Base-by-base conservation (phyloP, 2,329 filamentous ascomycete species). In the Pestalotiopsis sp. region DNA sequence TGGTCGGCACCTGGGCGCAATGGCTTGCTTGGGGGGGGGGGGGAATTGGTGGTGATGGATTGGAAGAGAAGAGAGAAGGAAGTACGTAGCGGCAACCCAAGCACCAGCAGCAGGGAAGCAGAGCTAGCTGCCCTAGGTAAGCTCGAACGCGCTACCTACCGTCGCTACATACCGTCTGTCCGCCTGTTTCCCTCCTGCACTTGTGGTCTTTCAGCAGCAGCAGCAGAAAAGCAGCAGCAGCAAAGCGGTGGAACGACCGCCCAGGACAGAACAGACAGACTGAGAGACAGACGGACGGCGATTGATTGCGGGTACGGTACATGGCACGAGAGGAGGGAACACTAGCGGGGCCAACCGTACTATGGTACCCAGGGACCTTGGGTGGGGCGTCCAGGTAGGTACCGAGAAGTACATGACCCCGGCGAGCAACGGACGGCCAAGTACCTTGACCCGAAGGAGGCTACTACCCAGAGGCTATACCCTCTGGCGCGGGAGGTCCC, bases 401-500 rank as follows among this genome's bases (percentile, higher is more conserved):
- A 64, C 66, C 66, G 66, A 63, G 66, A 59, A 63, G 67, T 62
- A 40, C 59, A 36, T 36, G 31, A 36, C 31, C 31, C 31, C 31
- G 31, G 31, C 31, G 31, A 36, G 31, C n/a, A 17, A 49, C 45
- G 45, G 45, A 52, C 7, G 45, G 17, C 17, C 45, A 52, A 52
- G 45, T 52, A 52, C 11, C 45, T 20, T 20, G 45, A n/a, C 17
- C 45, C 45, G 7, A 52, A 20, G n/a, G 17, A 52, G 63, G 64
- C 45, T n/a, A 52, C 45, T n/a, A 52, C 17, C 66, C 64, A 40
- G 68, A 65, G 63, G 52, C 66, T 68, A 70, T 70, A 68, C 61
- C 31, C 59, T 62, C 27, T 62, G 59, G 66, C 65, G 66, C 70
- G 70, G 70, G 70, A 71, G 69, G 61, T 68, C 70, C 70, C 70